These are phyloP conservation scores for Uromyces viciae-fabae DNA, from an alignment of 1,284 basidiomycete genomes.

Conservation along the genomic window DNA sequence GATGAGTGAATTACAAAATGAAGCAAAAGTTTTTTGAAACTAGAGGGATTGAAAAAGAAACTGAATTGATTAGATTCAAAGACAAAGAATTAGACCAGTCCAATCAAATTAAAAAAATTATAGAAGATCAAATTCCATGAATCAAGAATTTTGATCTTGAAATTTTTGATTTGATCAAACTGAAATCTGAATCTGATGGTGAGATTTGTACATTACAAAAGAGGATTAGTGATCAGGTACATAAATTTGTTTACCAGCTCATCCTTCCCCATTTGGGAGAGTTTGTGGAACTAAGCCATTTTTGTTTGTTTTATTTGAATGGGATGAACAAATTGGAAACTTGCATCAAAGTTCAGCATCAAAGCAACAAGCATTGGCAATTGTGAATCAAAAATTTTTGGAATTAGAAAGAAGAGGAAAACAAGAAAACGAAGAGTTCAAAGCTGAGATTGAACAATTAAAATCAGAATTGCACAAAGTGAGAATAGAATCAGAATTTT, in stretches of 20 bases:
- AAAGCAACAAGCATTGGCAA: slow-evolving; percentile 34
- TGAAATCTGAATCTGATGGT: slow-evolving; percentile 18
- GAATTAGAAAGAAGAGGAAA: slow-evolving; percentile 28
- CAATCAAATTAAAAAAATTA: slow-evolving; percentile 6
- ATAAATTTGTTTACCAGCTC: not conserved
- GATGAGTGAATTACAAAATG: slow-evolving; percentile 10
- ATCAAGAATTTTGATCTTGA: slow-evolving; percentile 25
- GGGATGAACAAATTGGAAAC: slow-evolving; percentile 40
- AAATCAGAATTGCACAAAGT: not conserved
- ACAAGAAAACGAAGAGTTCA: slow-evolving; percentile 10
- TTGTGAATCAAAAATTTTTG: slow-evolving; percentile 24
- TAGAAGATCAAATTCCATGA: slow-evolving; percentile 4
- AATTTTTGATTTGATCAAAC: not conserved
- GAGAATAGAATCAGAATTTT: not conserved
- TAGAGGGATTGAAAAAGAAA: not conserved
- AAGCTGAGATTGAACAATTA: not conserved
- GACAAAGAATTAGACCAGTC: not conserved
- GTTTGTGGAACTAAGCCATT: not conserved
- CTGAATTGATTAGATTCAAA: slow-evolving; percentile 11
- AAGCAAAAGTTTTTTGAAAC: not conserved
- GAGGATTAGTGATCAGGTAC: slow-evolving; percentile 24
- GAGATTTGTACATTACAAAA: slow-evolving; percentile 24
- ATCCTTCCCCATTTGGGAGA: too few species aligned
- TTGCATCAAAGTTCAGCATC: slow-evolving; percentile 27
- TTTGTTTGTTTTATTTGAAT: not conserved